Evolutionary conservation across 169 alveolate species (phyloP).

Genomic region (Babesia bovis): DNA sequence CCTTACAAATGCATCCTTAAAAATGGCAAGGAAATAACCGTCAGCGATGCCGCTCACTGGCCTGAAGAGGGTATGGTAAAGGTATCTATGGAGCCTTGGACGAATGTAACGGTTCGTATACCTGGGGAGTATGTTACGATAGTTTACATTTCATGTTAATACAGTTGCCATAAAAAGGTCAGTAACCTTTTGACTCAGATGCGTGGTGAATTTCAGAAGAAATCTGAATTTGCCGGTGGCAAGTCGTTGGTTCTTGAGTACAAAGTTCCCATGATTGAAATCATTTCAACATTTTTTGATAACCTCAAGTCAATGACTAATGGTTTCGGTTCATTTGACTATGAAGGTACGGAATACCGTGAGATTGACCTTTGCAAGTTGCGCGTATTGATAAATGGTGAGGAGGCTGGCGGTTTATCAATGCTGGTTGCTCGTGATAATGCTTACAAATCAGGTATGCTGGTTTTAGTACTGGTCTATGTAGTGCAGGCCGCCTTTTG

Average conservation of each 20-base stretch:
- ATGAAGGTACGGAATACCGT: conserved; percentile 78
- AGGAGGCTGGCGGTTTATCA: conserved; percentile 85
- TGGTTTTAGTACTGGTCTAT: no score
- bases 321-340: conserved; percentile 89
- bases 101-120: conserved; percentile 53
- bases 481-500: conserved; percentile 68
- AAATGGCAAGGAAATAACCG: conserved; percentile 33
- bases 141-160: neutral
- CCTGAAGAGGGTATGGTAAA: conserved; percentile 50
- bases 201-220: conserved; percentile 69
- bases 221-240: conserved; percentile 60
- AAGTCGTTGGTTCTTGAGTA: conserved; percentile 74
- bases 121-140: conserved; percentile 52
- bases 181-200: conserved; percentile 34
- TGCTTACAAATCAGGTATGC: conserved; percentile 74
- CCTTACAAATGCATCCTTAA: conserved; percentile 56
- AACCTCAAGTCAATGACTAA: conserved; percentile 85
- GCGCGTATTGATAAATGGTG: conserved; percentile 81
- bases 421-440: conserved; percentile 77
- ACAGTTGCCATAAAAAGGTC: conserved; percentile 46
- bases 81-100: conserved; percentile 68
- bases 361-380: conserved; percentile 80
- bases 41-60: conserved; percentile 68
- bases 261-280: conserved; percentile 88
- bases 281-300: conserved; percentile 89